phyloP scores from a whole-genome alignment of 1,284 basidiomycete genomes.

The Coriolopsis trogii region DNA sequence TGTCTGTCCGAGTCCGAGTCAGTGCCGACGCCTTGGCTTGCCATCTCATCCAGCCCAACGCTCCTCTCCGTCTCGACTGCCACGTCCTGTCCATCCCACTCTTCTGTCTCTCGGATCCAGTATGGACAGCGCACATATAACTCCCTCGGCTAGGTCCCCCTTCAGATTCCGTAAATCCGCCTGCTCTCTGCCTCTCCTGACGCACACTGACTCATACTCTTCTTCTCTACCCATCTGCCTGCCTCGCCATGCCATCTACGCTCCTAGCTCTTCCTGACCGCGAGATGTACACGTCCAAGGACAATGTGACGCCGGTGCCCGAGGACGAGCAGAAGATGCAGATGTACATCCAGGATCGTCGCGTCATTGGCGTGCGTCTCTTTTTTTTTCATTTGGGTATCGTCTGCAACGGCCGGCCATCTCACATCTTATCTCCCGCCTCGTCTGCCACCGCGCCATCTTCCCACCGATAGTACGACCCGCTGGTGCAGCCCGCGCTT shows the following conservation, averaged over 20 bases:
- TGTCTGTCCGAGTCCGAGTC: not conserved
- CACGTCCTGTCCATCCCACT: not conserved
- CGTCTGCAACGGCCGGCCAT: not conserved
- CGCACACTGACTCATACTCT: conserved; percentile 7
- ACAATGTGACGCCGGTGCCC: conserved; percentile 58
- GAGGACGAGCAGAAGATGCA: conserved; percentile 63
- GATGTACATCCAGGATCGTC: conserved; percentile 74
- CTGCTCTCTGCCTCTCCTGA: conserved; percentile 27
- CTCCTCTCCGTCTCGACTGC: conserved; percentile 2
- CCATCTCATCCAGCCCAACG: too few relatives aligned
- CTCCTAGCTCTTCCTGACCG: conserved; percentile 23
- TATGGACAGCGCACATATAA: conserved; percentile 20
- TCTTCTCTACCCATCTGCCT: not conserved
- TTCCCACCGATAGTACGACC: conserved; percentile 71
- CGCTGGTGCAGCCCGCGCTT: conserved; percentile 88
- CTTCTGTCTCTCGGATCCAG: not conserved
- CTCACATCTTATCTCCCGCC: conserved; percentile 13
- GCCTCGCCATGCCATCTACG: not conserved
- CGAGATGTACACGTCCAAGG: conserved; percentile 23
- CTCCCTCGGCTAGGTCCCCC: conserved; percentile 4
- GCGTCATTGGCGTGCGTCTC: conserved; percentile 72
- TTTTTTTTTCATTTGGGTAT: not conserved
- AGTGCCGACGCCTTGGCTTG: not conserved
- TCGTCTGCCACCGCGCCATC: conserved; percentile 9
- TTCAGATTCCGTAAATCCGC: conserved; percentile 25